These are phyloP conservation scores for Closterium sp. DNA, from an alignment of 139 green algal genomes.

Conservation along the genomic window DNA sequence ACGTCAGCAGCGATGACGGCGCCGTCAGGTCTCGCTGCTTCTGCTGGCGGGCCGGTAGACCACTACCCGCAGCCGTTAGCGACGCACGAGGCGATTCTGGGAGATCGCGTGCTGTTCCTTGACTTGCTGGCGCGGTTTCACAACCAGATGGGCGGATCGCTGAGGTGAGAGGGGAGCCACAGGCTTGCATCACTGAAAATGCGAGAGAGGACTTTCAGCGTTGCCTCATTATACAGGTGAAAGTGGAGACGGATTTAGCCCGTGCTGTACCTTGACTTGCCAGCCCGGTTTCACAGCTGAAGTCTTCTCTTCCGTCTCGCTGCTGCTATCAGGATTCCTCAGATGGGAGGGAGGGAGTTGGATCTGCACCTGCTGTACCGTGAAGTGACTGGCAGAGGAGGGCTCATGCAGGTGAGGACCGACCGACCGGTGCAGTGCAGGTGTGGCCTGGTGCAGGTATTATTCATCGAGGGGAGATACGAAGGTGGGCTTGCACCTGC, in stretches of 20 bases:
- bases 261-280: not conserved
- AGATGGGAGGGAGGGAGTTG: slow-evolving; percentile 46
- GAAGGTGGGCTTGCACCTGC: not conserved
- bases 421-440: too few species aligned
- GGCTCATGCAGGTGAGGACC: slow-evolving; percentile 39
- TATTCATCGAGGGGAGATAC: not conserved
- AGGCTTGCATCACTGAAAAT: too few species aligned
- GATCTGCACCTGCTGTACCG: slow-evolving; percentile 47
- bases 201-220: too few species aligned
- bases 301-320: too few species aligned
- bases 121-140: slow-evolving; percentile 8
- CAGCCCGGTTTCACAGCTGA: not conserved
- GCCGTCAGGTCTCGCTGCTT: not conserved
- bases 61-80: slow-evolving; percentile 20
- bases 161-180: slow-evolving; percentile 23
- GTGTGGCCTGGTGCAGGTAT: not conserved
- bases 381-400: slow-evolving; percentile 35
- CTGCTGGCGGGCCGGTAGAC: not conserved
- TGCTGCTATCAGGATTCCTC: slow-evolving; percentile 25
- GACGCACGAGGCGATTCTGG: slow-evolving; percentile 20
- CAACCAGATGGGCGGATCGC: not conserved
- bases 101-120: not conserved
- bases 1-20: not conserved
- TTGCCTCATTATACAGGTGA: too few species aligned
- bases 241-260: too few species aligned